phyloP scores from a whole-genome alignment of 345 rosid species.

The Syzygium oleosum region DNA sequence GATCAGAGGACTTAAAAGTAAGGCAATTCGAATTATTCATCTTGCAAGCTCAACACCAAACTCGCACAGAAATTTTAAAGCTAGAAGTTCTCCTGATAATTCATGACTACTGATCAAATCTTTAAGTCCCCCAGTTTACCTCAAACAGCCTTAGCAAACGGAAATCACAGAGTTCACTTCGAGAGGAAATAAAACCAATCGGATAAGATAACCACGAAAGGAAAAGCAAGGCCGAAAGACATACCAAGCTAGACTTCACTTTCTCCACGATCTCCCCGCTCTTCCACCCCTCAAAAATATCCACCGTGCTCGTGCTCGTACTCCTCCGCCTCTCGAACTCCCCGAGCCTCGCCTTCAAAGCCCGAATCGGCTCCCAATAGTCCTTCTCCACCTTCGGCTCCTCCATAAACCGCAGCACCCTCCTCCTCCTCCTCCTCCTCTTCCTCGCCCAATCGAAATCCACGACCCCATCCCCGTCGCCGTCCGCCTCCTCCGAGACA shows the following conservation, averaged over 20 bases:
- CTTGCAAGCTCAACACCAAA: not conserved
- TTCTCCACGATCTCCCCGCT: constrained; percentile 73
- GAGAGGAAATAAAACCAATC: not conserved
- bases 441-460: constrained; percentile 34
- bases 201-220: not conserved
- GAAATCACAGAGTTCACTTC: not conserved
- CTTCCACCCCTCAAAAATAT: constrained; percentile 62
- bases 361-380: constrained; percentile 78
- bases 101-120: not conserved
- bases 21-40: not conserved
- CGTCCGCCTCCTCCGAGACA: constrained; percentile 56
- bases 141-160: not conserved
- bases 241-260: constrained; percentile 83
- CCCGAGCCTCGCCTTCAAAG: constrained; percentile 53
- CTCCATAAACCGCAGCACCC: constrained; percentile 23
- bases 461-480: constrained; percentile 23
- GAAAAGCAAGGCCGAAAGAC: not conserved
- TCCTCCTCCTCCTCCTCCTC: constrained; percentile 27
- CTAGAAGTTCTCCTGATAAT: not conserved
- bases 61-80: not conserved
- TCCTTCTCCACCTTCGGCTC: constrained; percentile 5
- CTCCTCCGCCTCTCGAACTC: constrained; percentile 78
- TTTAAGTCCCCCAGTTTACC: not conserved
- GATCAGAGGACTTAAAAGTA: not conserved
- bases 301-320: constrained; percentile 23